Base-by-base conservation (phyloP, 2,329 filamentous ascomycete species). In the Aspergillus sp. region DNA sequence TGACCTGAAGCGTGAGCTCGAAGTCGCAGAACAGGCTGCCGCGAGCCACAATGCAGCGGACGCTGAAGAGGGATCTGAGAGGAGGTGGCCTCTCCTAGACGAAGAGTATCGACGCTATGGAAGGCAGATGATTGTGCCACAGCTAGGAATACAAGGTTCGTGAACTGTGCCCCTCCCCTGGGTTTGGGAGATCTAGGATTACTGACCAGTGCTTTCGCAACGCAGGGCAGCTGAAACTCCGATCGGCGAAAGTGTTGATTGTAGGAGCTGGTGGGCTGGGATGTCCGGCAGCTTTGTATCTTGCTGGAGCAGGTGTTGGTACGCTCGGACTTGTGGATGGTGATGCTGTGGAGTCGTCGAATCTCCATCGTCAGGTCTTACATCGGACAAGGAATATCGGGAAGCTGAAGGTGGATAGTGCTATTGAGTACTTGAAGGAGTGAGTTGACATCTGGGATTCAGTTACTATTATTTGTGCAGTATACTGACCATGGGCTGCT, bases 251-350 rank as follows among this genome's bases (percentile, higher is more conserved):
- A 19, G 88, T 97, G 5, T 83, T 98, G 7, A 82, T 99, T 50
- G 85, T 99, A 23, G 95, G 95, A 10, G 89, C 91, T 2, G 95
- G 95, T 5, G 95, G 95, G 0, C 80, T 99, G 12, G 95, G 95
- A 10, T 98, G 92, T 73, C 95, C 95, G 10, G 92, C 95, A 12
- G 91, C 93, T 0, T 85, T 91, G n/a, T 99, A 99, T 72, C 85
- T 99, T 1, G 91, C 92, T 9, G 94, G 92, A 21, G 91, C 95
- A 1, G 95, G 95, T 0, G 84, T 97, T 1, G 92, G 93, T 8
- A 90, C 84, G 0, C 77, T 99, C 17, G 93, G 94, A 0, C 80
- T 99, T 7, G 86, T 95, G 23, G 95, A 99, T 72, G 92, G 90
- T 3, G 95, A 99, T 76, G 82, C 82, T 0, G 94, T 99, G 30